Base-by-base conservation (phyloP, 2,329 filamentous ascomycete species). In the Drechslerella stenobrocha region DNA sequence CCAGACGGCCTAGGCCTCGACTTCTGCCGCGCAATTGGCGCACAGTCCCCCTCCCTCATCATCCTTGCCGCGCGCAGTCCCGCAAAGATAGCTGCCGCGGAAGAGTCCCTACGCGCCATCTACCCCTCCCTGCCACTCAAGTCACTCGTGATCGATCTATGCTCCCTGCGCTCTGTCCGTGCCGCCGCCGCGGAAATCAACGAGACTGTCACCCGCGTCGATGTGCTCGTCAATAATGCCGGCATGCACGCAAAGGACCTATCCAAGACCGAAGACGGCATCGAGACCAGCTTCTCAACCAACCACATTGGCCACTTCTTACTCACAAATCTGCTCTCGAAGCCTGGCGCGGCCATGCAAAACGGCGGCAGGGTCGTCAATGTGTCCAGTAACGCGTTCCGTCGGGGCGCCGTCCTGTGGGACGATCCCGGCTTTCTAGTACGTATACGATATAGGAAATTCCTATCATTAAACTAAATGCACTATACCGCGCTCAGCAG, bases 61-160 rank as follows among this genome's bases (percentile, higher is more conserved):
- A 79, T 80, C 51, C 77, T 81, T 23, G 78, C 76, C 4, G 79
- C 79, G 26, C 80, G 81, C 59, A 79, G 74, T 45, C 52, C 72
- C 3, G 52, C 74, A 11, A 82, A 80, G 56, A 66, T 78, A 2
- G 72, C 77, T 18, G 73, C 75, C 1, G 77, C 78, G 0, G 75
- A 75, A n/a, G 73, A 77, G 2, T 72, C 73, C 50, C 74, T 81
- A 55, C 51, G 57, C 9, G 70, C 72, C 2, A 53, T 73, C 8
- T 59, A 76, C 48, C 76, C 79, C 0, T 63, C 71, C 1, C 75
- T 80, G 20, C 45, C 74, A 22, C 75, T 74, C 0, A 76, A 76
- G 24, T 48, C 72, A 1, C 72, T 80, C 1, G 45, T 75, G 1
- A 75, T 80, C 22, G 77, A 80, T 37, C 75, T 81, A 7, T 73